Evolutionary conservation across 2,329 filamentous ascomycete genomes (phyloP), one percentile per base, ranked within the genome.

Genomic region (Passalora sequoiae): DNA sequence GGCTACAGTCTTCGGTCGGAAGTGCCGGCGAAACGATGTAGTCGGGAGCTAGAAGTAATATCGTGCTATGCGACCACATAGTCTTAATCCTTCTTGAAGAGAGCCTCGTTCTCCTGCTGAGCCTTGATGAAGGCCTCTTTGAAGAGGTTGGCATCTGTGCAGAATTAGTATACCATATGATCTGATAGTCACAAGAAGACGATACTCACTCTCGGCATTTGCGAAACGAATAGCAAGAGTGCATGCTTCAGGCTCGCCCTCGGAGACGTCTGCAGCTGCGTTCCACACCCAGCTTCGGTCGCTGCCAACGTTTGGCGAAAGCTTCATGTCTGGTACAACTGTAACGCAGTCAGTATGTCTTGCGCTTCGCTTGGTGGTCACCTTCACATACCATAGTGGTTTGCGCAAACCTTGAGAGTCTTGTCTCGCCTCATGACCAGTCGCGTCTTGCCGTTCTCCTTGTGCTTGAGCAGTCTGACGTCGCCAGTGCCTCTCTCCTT

Each of bases 261-360:
- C 92, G 64, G 88, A 95, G 60, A 97, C 91, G 76, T 98, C 92
- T 56, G 92, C 92, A 46, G 89, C 85, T 48, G 89, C 91, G 65
- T 95, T 97, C 92, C 92, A 98, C 57, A 98, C 92, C 92, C 92
- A 98, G 74, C 86, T 94, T 69, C 92, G 86, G 76, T 98, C 92
- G 62, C 87, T 94, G 63, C 92, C 92, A 57, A 97, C 89, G 68
- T 98, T 98, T 71, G 92, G 89, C 51, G 86, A 91, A 54, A 98
- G 84, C 77, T 95, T 96, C 91, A 98, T 97, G 71, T 96, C 91
- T 52, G 91, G 91, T 50, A 94, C 88, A 64, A 98, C 89, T 94
- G 42, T 27, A 16, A 27, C 12, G 3, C 4, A 19, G 33, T 58
- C 46, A 57, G 52, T 33, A 47, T 61, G 40, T 66, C 51, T 39